Percentiles rank a stretch among this genome's conserved stretches.
These are phyloP conservation scores for Sclerotinia sclerotiorum DNA, from an alignment of 2,329 filamentous ascomycete genomes.

Conservation along the genomic window DNA sequence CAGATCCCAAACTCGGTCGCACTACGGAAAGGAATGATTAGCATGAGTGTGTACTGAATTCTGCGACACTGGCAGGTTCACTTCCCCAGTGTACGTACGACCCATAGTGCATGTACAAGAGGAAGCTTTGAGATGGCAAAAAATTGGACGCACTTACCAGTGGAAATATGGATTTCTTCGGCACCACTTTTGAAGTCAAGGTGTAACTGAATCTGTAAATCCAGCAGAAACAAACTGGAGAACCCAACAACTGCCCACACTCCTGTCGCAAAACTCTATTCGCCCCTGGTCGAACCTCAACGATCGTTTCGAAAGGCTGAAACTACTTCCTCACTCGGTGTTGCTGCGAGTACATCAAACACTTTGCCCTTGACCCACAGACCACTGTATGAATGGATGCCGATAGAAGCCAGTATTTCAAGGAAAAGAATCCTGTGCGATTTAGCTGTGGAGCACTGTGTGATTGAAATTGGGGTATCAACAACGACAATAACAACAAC, in stretches of 20 bases:
- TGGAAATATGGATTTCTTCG: conserved; percentile 2
- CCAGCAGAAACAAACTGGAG: conserved; percentile 6
- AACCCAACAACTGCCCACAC: conserved; percentile 17
- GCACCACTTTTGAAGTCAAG: conserved; percentile 4
- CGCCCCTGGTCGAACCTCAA: neutral
- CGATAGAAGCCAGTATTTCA: conserved; percentile 12
- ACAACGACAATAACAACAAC: neutral
- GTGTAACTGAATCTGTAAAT: neutral
- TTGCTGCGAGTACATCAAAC: conserved; percentile 13
- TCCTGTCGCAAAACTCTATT: conserved; percentile 9
- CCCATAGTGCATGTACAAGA: neutral
- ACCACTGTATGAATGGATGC: conserved; percentile 6
- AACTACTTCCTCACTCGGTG: conserved; percentile 14
- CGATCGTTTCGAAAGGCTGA: conserved; percentile 18
- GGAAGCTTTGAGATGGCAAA: neutral
- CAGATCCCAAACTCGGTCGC: conserved; percentile 18
- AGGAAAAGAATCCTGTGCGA: conserved; percentile 15
- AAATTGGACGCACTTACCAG: conserved; percentile 11
- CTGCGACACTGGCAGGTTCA: conserved; percentile 16
- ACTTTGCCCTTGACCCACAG: conserved; percentile 19
- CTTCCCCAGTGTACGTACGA: neutral
- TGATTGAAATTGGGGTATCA: conserved; percentile 1
- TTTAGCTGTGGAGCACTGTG: neutral
- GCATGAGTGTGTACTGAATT: conserved; percentile 25
- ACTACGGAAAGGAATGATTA: conserved; percentile 30